phyloP scores from a whole-genome alignment of 1,284 basidiomycete genomes.

The Sutorius eximius region DNA sequence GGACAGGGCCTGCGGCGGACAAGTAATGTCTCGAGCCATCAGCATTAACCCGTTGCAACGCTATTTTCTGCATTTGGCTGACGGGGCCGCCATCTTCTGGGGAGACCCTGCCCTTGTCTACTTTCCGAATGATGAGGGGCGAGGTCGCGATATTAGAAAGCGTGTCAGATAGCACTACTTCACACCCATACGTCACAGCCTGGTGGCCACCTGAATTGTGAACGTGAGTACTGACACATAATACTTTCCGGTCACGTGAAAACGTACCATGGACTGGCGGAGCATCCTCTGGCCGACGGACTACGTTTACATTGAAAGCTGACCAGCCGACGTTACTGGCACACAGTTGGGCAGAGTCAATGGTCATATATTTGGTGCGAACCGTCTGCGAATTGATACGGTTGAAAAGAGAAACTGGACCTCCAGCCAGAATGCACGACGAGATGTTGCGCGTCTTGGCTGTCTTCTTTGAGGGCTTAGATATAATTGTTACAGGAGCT shows the following conservation, averaged over 20 bases:
- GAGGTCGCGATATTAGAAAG: constrained; percentile 83
- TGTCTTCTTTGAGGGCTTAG: constrained; percentile 96
- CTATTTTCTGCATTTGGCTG: constrained; percentile 96
- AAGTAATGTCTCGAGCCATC: constrained; percentile 81
- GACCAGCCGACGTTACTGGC: constrained; percentile 89
- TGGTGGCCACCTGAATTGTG: constrained; percentile 60
- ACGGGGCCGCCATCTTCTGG: constrained; percentile 86
- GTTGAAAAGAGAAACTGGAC: constrained; percentile 93
- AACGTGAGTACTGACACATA: constrained; percentile 39
- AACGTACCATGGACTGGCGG: constrained; percentile 56
- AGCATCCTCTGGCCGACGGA: constrained; percentile 61
- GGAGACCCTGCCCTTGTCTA: constrained; percentile 86
- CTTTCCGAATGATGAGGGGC: constrained; percentile 88
- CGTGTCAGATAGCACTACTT: constrained; percentile 83
- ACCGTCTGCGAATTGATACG: constrained; percentile 97
- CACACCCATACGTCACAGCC: constrained; percentile 89
- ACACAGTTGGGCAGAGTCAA: constrained; percentile 80
- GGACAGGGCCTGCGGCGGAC: constrained; percentile 79
- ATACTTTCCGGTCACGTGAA: constrained; percentile 51
- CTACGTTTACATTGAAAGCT: constrained; percentile 89
- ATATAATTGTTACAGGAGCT: constrained; percentile 90
- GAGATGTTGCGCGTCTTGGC: constrained; percentile 93
- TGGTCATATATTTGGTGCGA: constrained; percentile 94
- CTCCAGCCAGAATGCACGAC: constrained; percentile 86
- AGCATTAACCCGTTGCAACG: constrained; percentile 78